A percentile compares a stretch with the other conserved stretches of the same genome.
Conservation (phyloP, 495 filamentous ascomycete genomes). For the Massariosphaeria phaeospora region DNA sequence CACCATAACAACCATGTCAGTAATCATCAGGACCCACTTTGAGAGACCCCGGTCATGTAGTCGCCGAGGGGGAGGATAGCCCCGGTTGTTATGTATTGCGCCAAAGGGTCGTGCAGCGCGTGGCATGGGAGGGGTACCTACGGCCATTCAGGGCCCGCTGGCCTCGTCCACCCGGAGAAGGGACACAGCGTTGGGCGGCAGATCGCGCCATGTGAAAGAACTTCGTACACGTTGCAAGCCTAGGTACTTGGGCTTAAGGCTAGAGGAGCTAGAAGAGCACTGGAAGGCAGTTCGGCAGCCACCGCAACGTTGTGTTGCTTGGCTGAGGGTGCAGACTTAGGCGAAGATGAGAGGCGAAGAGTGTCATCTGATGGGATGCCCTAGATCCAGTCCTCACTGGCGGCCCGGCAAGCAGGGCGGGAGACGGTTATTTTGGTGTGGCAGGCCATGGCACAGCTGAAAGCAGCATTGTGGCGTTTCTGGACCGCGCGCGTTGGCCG, state of each 20-base stretch:
- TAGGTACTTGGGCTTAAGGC: background rate
- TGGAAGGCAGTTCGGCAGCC: slow-evolving; percentile 3
- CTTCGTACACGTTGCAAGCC: background rate
- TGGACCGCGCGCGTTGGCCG: background rate
- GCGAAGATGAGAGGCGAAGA: background rate
- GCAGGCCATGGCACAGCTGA: background rate
- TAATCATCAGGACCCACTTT: background rate
- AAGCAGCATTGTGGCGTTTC: background rate
- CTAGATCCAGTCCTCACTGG: background rate
- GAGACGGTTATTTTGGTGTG: background rate
- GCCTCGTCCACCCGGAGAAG: background rate
- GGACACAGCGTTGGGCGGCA: background rate
- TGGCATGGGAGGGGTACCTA: background rate
- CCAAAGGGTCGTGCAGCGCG: background rate
- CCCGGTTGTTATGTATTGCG: background rate
- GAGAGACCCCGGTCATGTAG: background rate
- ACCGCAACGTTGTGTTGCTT: slow-evolving; percentile 2
- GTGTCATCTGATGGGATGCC: slow-evolving; percentile 6
- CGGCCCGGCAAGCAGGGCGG: background rate
- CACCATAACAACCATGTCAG: background rate
- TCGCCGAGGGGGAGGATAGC: background rate
- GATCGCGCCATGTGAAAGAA: background rate
- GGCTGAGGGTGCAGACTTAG: background rate
- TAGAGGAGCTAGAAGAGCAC: slow-evolving; percentile 10
- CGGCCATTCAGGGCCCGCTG: background rate